Evolutionary conservation across 139 green algal genomes (phyloP).

Genomic region (Chlorella ohadii): DNA sequence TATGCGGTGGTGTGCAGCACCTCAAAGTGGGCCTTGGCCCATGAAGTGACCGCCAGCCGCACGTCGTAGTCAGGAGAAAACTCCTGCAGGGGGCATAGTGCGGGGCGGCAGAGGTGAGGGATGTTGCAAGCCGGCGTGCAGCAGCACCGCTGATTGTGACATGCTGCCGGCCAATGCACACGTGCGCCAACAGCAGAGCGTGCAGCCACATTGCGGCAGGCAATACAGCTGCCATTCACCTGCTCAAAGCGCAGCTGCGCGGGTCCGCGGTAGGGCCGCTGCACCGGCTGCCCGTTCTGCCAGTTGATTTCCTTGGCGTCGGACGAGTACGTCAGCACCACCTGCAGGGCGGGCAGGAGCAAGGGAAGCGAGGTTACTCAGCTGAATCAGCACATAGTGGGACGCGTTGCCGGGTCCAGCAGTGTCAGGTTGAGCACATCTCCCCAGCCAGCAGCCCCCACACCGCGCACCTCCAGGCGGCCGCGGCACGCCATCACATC

Average conservation of each 20-base stretch:
- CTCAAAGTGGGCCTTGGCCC: slow-evolving; percentile 68
- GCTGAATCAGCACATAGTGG: no score
- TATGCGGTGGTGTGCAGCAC: slow-evolving; percentile 52
- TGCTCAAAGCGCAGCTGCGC: slow-evolving; percentile 50
- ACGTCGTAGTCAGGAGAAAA: slow-evolving; percentile 49
- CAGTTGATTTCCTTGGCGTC: slow-evolving; percentile 63
- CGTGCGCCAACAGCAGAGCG: no score
- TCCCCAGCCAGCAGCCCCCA: no score
- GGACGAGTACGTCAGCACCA: slow-evolving; percentile 54
- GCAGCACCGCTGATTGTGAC: no score
- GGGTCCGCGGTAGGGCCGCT: slow-evolving; percentile 56
- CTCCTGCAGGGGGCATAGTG: slow-evolving; percentile 6
- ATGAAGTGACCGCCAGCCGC: slow-evolving; percentile 55
- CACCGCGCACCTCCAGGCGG: slow-evolving; percentile 47
- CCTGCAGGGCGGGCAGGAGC: neutral
- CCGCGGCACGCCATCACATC: slow-evolving; percentile 59
- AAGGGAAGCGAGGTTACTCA: no score
- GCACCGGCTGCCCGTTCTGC: slow-evolving; percentile 64
- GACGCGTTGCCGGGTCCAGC: no score
- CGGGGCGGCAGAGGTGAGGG: no score
- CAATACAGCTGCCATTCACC: no score
- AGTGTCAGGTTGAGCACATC: no score
- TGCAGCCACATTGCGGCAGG: no score
- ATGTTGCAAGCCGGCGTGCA: no score
- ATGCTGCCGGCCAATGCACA: no score